These are phyloP conservation scores for Schoenoplectus tabernaemontani DNA, from an alignment of 202 grass and related monocot species.

Conservation along the genomic window DNA sequence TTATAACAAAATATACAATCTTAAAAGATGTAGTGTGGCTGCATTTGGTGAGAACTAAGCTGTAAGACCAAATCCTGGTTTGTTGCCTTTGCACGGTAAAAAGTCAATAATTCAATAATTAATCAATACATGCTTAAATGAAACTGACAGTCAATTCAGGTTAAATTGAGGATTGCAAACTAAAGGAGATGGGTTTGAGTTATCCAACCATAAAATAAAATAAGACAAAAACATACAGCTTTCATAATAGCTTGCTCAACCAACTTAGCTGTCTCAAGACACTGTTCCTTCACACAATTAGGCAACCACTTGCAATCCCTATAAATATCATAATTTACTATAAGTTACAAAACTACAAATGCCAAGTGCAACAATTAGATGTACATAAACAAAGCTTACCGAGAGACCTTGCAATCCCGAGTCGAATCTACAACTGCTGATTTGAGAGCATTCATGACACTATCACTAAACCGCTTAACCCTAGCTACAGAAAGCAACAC, in stretches of 20 bases:
- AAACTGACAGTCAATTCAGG: not conserved
- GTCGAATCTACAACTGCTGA: slow-evolving; percentile 35
- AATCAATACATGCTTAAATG: not conserved
- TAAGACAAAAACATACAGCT: slow-evolving; percentile 40
- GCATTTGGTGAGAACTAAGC: not conserved
- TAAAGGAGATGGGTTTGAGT: not conserved
- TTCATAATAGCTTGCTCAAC: slow-evolving; percentile 64
- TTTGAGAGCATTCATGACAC: slow-evolving; percentile 42
- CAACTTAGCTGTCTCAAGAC: slow-evolving; percentile 25
- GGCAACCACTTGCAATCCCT: slow-evolving; percentile 82
- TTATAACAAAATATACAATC: not conserved
- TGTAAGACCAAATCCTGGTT: not conserved
- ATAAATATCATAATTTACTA: slow-evolving; percentile 12
- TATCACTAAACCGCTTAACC: slow-evolving; percentile 55
- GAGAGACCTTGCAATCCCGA: slow-evolving; percentile 43
- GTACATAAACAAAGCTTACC: slow-evolving; percentile 31
- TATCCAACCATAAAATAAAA: not conserved
- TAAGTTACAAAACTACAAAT: not conserved
- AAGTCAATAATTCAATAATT: not conserved
- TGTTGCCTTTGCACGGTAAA: not conserved
- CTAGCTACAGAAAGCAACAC: slow-evolving; percentile 70
- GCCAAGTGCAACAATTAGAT: slow-evolving; percentile 3
- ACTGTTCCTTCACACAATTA: slow-evolving; percentile 51
- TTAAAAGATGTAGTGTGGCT: not conserved
- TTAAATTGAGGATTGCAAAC: not conserved